Evolutionary conservation across 2,329 filamentous ascomycete genomes (phyloP), one percentile per base, ranked within the genome.

Genomic region (Fusarium succisae): DNA sequence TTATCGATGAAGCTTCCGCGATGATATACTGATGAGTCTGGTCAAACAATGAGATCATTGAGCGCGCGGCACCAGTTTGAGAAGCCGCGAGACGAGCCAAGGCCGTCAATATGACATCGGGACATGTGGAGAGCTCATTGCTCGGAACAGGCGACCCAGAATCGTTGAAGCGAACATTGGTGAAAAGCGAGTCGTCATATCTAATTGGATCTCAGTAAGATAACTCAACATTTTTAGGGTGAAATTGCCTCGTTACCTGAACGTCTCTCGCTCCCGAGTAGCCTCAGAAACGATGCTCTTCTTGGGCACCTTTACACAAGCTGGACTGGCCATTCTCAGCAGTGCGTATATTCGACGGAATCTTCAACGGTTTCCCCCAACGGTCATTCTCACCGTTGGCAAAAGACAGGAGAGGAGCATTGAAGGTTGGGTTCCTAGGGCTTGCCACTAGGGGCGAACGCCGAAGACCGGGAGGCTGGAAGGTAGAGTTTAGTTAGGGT

Each of bases 31-130:
- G 86, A 58, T 83, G 77, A 22, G 80, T 80, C 5, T 79, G 80
- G 70, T 88, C 87, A 69, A 89, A 88, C 24, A 89, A 79, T 1
- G 87, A 89, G 62, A 89, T 82, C 30, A 88, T 73, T 14, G 81
- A 79, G 35, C 86, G 82, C 15, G 81, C 77, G 10, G 80, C 82
- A 22, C 83, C 81, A 14, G 88, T 80, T 17, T 85, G 82, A 56
- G 84, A 78, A 18, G 83, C 81, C 1, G 82, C 86, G 7, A 89
- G 81, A 67, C 89, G 86, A 41, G 87, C 86, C 45, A 88, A 84
- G 3, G 85, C 83, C 1, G 85, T 87, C 38, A 89, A 78, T 57
- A 80, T 80, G 9, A 80, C 75, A 66, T 86, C 84, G 32, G 73
- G 63, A 26, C 79, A 78, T 10, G 79, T 78, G 6, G 71, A n/a